Evolutionary conservation across 1,139 yeast species (phyloP), one percentile per base, ranked within the genome.

Genomic region (Hyphopichia burtonii): DNA sequence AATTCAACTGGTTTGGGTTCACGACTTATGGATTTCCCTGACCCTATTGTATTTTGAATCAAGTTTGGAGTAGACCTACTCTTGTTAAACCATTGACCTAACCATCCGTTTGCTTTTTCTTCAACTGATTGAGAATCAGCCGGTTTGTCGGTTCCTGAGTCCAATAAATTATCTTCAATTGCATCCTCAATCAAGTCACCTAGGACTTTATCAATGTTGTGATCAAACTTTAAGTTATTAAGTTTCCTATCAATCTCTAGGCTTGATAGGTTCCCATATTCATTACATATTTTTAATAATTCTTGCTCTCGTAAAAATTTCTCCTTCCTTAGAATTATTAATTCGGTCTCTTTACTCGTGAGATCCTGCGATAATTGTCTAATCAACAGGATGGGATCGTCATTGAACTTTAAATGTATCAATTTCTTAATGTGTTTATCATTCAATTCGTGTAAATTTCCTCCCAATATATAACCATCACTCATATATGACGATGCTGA

Each of bases 351-450:
- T 36, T 78, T 66, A 33, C 65, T 63, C 1, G 80, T 76, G 43
- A 79, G 53, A 45, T 78, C 83, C 0, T 66, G 51, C 0, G 81
- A 75, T 23, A 78, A 57, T 50, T 77, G 83, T 31, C 74, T 63
- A 4, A 78, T 66, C 22, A 78, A 64, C 2, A 59, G 56, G 5
- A 66, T 56, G 0, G 78, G 68, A 18, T 80, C 78, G 42, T 68
- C 53, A 36, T 53, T 49, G 44, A 61, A 66, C 44, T 63, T 63
- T n/a, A 59, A 41, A 12, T 46, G 44, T 4, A 66, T 48, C 11
- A 66, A 63, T 22, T 71, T 58, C 2, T 55, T 54, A 5, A 77
- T 63, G 42, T 74, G 68, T 10, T 63, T 55, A 18, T 63, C 57
- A 14, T 69, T 56, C 11, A 66, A 53, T 20, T 51, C 56, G 44